Conservation (phyloP, 768 basidiomycete genomes). For the Botryobasidium botryosum region DNA sequence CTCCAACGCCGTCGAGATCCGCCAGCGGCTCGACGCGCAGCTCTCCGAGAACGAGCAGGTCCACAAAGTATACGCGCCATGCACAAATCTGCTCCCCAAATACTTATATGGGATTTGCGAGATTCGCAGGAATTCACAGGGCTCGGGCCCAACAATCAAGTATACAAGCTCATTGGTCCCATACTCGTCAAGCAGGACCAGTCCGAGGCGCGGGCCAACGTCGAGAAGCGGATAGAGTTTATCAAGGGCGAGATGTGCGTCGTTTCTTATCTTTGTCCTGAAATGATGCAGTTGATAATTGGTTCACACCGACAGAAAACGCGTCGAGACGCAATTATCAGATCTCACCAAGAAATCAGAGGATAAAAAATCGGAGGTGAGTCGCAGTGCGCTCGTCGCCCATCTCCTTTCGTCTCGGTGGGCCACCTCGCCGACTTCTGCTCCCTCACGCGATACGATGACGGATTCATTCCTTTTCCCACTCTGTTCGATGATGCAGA, state of each 20-base stretch:
- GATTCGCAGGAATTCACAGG: constrained; percentile 59
- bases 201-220: constrained; percentile 68
- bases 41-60: constrained; percentile 83
- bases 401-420: background rate
- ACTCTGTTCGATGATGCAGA: constrained; percentile 23
- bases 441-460: background rate
- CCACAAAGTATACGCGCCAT: constrained; percentile 41
- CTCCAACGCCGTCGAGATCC: constrained; percentile 52
- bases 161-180: constrained; percentile 86
- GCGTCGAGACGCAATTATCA: constrained; percentile 67
- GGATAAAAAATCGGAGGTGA: constrained; percentile 68
- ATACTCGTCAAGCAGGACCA: constrained; percentile 83
- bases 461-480: background rate
- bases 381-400: no score
- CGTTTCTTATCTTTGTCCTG: background rate
- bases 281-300: background rate
- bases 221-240: constrained; percentile 79
- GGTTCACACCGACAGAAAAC: constrained; percentile 32
- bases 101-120: background rate
- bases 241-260: constrained; percentile 77
- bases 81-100: background rate
- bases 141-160: constrained; percentile 54
- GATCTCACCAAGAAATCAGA: constrained; percentile 62
- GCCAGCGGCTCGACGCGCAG: constrained; percentile 81
- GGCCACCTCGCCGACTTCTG: background rate